phyloP scores from a whole-genome alignment of 257 asterid genomes.

The Plantago ovata region DNA sequence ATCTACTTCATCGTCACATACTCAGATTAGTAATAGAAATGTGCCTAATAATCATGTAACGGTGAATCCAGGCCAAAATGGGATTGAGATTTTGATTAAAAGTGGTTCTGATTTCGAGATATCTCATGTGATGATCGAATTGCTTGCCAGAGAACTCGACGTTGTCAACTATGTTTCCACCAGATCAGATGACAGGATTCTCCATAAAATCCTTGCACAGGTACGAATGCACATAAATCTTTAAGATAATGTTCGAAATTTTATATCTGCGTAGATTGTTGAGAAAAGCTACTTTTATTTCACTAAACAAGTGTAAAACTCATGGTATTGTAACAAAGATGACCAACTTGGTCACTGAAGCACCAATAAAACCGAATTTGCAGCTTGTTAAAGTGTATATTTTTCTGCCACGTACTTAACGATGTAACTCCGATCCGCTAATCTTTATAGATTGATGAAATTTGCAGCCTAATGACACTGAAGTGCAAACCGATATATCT shows the following conservation, averaged over 20 bases:
- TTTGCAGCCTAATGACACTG: neutral
- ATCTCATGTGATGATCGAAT: conserved; percentile 9
- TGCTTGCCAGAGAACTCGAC: neutral
- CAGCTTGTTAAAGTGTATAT: too few relatives aligned
- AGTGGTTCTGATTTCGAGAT: neutral
- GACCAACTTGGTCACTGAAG: too few relatives aligned
- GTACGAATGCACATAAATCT: too few relatives aligned
- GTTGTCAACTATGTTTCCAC: conserved; percentile 10
- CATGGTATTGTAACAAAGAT: too few relatives aligned
- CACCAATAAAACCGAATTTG: too few relatives aligned
- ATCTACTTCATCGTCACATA: neutral
- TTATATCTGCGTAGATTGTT: too few relatives aligned
- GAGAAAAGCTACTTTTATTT: too few relatives aligned
- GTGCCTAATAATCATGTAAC: neutral
- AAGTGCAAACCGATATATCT: neutral
- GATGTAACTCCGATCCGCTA: too few relatives aligned
- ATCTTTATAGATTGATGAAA: too few relatives aligned
- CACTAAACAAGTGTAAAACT: too few relatives aligned
- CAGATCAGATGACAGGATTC: neutral
- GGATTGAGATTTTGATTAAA: conserved; percentile 7
- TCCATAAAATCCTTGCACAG: conserved; percentile 12
- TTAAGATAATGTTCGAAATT: too few relatives aligned
- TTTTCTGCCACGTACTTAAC: too few relatives aligned
- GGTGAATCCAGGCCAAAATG: neutral
- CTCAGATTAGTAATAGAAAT: neutral